A percentile compares a stretch with the other conserved stretches of the same genome.
These are phyloP conservation scores for Tetradesmus lagerheimii DNA, from an alignment of 139 green algal species.

Conservation along the genomic window DNA sequence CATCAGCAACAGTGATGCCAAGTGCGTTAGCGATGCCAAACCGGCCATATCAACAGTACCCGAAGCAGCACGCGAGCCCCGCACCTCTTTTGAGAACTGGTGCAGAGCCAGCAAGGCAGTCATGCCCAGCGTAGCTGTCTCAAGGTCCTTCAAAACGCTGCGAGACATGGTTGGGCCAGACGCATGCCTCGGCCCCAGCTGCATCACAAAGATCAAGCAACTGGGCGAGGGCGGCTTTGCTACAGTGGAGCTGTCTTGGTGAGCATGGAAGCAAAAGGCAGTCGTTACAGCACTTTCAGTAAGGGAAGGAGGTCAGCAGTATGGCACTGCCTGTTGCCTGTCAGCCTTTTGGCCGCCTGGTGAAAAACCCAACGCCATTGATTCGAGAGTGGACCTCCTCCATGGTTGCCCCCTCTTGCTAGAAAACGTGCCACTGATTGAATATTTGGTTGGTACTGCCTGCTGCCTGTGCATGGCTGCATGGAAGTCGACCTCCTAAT, in stretches of 20 bases:
- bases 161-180: conserved; percentile 31
- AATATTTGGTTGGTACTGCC: too few relatives aligned
- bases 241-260: conserved; percentile 28
- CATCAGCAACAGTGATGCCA: neutral
- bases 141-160: conserved; percentile 27
- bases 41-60: neutral
- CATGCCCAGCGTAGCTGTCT: neutral
- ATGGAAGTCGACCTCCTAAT: too few relatives aligned
- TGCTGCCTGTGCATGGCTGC: too few relatives aligned
- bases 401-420: too few relatives aligned
- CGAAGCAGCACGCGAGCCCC: neutral
- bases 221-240: conserved; percentile 39
- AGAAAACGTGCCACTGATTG: too few relatives aligned
- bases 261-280: too few relatives aligned
- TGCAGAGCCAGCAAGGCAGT: conserved; percentile 6
- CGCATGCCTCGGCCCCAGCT: neutral
- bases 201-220: neutral
- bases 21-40: neutral
- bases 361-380: too few relatives aligned
- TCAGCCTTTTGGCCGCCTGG: too few relatives aligned
- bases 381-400: too few relatives aligned
- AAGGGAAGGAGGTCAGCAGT: too few relatives aligned
- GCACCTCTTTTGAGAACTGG: neutral
- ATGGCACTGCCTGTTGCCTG: too few relatives aligned
- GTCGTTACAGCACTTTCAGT: too few relatives aligned